Base-by-base conservation (phyloP, 768 basidiomycete genomes). In the Fistulinella prunicolor region DNA sequence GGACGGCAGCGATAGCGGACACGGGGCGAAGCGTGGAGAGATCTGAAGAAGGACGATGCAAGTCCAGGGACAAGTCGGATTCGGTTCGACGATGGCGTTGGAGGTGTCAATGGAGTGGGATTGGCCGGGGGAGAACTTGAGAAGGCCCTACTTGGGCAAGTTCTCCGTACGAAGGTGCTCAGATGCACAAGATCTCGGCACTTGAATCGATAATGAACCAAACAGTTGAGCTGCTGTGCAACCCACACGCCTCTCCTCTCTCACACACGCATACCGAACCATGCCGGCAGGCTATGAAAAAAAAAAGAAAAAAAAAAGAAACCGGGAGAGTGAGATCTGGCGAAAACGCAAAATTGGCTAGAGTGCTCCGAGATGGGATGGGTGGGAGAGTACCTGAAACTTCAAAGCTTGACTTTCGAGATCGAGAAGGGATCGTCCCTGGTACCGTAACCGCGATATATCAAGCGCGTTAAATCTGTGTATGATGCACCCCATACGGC, bases 371-470 rank as follows among this genome's bases (percentile, higher is more conserved):
- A 46, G 53, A 55, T 62, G 26, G 59, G 59, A 0, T 50, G 54
- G 51, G 60, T 61, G 60, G 61, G 60, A 61, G 60, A 59, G 67
- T 63, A 64, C 65, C 67, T 66, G 65, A 61, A 60, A 61, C 62
- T 54, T 64, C 60, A 53, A 61, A 60, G 58, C 62, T 55, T 65
- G 62, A 54, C 58, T 63, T 62, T 67, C 57, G 53, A 64, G 65
- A 65, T 69, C 65, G 63, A 67, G 65, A 63, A 52, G 53, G 58
- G 67, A 67, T 67, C 65, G 67, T 61, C 65, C 67, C 67, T 67
- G 58, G 57, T 67, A 60, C 46, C 65, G 65, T 67, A 67, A 67
- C 24, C 17, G 32, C 38, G 51, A 67, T 66, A 68, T 61, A 67
- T 61, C 63, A 67, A 63, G 62, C 39, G 59, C 51, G 50, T 46